Conservation (phyloP, 768 basidiomycete species). For the Auriculariales sp. region DNA sequence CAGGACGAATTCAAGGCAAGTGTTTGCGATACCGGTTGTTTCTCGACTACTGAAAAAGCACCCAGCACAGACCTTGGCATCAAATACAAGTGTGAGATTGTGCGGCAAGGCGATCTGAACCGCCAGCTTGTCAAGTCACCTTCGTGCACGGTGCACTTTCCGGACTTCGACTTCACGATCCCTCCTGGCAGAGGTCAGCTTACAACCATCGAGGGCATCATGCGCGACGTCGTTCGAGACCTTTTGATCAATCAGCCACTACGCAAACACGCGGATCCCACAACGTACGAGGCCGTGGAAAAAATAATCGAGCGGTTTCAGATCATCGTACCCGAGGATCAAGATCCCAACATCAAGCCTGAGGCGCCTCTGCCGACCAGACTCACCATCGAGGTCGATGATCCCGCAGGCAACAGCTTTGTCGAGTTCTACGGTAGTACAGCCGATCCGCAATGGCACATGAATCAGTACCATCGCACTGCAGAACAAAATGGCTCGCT, state of each 20-base stretch:
- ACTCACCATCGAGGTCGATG: constrained; percentile 79
- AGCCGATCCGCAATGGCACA: constrained; percentile 85
- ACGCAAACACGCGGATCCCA: constrained; percentile 63
- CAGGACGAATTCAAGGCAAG: constrained; percentile 72
- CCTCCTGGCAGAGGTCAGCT: constrained; percentile 79
- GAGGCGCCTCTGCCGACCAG: constrained; percentile 39
- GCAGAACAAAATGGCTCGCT: constrained; percentile 66
- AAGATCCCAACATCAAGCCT: constrained; percentile 34
- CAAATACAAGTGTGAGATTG: constrained; percentile 66
- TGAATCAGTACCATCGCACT: constrained; percentile 69
- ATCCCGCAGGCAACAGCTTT: constrained; percentile 94
- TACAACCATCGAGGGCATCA: constrained; percentile 90
- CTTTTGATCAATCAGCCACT: constrained; percentile 71
- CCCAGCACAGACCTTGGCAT: constrained; percentile 59
- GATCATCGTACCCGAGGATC: constrained; percentile 39
- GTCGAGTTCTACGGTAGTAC: constrained; percentile 78
- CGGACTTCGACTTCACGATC: constrained; percentile 83
- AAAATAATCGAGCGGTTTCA: constrained; percentile 51
- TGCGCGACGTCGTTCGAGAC: constrained; percentile 71
- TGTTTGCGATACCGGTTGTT: constrained; percentile 3
- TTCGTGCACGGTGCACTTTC: constrained; percentile 66
- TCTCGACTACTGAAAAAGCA: background rate
- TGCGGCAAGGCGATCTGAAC: constrained; percentile 63
- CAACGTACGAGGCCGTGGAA: constrained; percentile 60
- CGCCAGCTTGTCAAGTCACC: constrained; percentile 88